These are phyloP conservation scores for Kwoniella sp. DNA, from an alignment of 768 basidiomycete species.

Conservation along the genomic window DNA sequence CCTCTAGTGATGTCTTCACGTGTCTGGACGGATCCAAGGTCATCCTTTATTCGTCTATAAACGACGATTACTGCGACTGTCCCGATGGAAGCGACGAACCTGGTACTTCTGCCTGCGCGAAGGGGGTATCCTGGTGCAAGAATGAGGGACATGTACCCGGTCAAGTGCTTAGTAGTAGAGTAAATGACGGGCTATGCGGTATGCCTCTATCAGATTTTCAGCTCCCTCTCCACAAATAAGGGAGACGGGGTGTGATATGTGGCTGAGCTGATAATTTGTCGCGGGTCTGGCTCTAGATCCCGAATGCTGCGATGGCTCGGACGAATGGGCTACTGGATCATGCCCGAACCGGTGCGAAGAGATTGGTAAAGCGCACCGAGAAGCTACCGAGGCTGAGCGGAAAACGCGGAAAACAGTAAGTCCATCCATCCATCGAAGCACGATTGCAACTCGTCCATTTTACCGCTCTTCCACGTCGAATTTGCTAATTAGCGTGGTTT, in stretches of 20 bases:
- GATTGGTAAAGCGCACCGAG: constrained; percentile 70
- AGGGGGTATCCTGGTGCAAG: constrained; percentile 75
- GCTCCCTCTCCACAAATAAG: no score
- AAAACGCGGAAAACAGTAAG: constrained; percentile 79
- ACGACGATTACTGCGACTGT: constrained; percentile 95
- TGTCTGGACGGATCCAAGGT: constrained; percentile 79
- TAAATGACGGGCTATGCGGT: constrained; percentile 94
- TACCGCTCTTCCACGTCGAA: no score
- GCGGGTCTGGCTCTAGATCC: constrained; percentile 64
- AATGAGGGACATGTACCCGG: constrained; percentile 87
- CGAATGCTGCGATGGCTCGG: constrained; percentile 94
- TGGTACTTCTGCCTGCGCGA: constrained; percentile 82
- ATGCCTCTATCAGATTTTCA: constrained; percentile 47
- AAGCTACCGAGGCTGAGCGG: constrained; percentile 69
- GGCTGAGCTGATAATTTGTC: no score
- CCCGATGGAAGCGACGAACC: constrained; percentile 94
- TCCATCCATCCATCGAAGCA: no score
- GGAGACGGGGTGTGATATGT: no score
- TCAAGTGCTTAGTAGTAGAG: constrained; percentile 74
- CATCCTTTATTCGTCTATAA: constrained; percentile 78
- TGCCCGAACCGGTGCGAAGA: constrained; percentile 78
- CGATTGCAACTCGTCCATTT: no score
- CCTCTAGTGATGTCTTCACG: constrained; percentile 61
- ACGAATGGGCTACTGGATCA: constrained; percentile 73
- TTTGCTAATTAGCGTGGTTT: no score